Base-by-base conservation (phyloP, 192 early-diverging fungal genomes). In the Backusella australiensis region DNA sequence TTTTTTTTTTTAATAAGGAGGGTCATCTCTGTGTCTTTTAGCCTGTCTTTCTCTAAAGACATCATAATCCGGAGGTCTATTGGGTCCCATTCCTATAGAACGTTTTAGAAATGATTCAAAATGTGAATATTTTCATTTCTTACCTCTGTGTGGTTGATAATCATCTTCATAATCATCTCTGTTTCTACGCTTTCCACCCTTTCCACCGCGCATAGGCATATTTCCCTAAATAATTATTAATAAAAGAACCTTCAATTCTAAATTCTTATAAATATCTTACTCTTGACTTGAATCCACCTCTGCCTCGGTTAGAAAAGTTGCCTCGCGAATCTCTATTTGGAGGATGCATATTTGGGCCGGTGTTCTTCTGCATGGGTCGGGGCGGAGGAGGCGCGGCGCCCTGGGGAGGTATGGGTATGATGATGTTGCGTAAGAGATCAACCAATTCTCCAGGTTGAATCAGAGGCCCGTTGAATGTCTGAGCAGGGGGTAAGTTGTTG, bases 51-150 rank as follows among this genome's bases (percentile, higher is more conserved):
- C 71, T 46, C 88, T 76, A 69, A 87, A 89, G 4, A 89, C 53
- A 73, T 89, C 88, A 73, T 80, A 87, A 70, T 89, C 88, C 23
- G 88, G 88, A 19, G 88, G 86, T 35, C 88, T 77, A 67, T 89
- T 89, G 23, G 85, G 84, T 12, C 88, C 88, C 34, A 83, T 83
- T 23, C 81, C 80, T 81, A 67, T 12, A 36, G 14, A 19, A 71
- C 21, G 8, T 23, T 9, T n/a, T 56, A 11, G 8, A n/a, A 67
- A 71, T 34, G 32, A 34, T 21, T n/a, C 15, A 59, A 29, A 72
- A 5, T 9, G 34, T 15, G 53, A 38, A 17, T 21, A n/a, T 65
- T 8, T 11, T 21, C 4, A 65, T 38, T 17, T 5, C 0, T 29
- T 77, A 71, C 68, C 78, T 74, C 70, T 73, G 65, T 75, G 67